Conservation (phyloP, 2,329 filamentous ascomycete genomes). For the Talaromyces sp. region DNA sequence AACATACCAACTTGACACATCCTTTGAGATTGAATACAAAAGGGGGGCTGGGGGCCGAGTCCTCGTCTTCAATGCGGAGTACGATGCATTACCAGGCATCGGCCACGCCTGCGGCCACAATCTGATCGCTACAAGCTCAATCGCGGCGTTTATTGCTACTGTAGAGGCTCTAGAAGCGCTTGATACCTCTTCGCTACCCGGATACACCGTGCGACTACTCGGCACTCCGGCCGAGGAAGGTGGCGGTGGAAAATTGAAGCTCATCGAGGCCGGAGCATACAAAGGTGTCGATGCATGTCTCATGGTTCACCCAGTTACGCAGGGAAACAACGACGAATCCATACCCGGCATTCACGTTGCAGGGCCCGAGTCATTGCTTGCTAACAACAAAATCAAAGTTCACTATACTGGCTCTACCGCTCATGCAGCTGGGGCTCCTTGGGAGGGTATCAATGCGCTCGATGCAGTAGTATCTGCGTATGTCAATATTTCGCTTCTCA, state of each 20-base stretch:
- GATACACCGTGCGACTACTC: constrained; percentile 28
- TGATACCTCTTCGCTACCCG: constrained; percentile 16
- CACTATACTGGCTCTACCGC: constrained; percentile 51
- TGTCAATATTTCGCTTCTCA: constrained; percentile 48
- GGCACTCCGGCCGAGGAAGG: constrained; percentile 30
- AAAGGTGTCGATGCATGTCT: constrained; percentile 28
- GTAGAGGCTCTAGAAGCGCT: constrained; percentile 12
- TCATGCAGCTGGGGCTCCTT: constrained; percentile 56
- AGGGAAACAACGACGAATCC: constrained; percentile 18
- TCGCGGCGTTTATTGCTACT: constrained; percentile 21
- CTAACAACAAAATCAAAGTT: constrained; percentile 23
- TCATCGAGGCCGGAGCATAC: constrained; percentile 40
- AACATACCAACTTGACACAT: constrained; percentile 20
- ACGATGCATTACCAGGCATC: constrained; percentile 25
- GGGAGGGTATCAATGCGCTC: constrained; percentile 59
- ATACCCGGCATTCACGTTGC: constrained; percentile 7
- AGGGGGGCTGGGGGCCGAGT: constrained; percentile 20
- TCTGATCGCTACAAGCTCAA: constrained; percentile 17
- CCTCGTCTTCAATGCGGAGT: constrained; percentile 24
- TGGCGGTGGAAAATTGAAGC: constrained; percentile 30
- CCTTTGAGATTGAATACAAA: constrained; percentile 19
- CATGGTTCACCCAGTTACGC: constrained; percentile 36
- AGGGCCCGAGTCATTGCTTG: constrained; percentile 16
- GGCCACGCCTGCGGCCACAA: constrained; percentile 26
- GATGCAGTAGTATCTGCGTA: constrained; percentile 55